A percentile compares a stretch with the other conserved stretches of the same genome.
These are phyloP conservation scores for Parmelia sp. DNA, from an alignment of 495 filamentous ascomycete genomes.

Conservation along the genomic window DNA sequence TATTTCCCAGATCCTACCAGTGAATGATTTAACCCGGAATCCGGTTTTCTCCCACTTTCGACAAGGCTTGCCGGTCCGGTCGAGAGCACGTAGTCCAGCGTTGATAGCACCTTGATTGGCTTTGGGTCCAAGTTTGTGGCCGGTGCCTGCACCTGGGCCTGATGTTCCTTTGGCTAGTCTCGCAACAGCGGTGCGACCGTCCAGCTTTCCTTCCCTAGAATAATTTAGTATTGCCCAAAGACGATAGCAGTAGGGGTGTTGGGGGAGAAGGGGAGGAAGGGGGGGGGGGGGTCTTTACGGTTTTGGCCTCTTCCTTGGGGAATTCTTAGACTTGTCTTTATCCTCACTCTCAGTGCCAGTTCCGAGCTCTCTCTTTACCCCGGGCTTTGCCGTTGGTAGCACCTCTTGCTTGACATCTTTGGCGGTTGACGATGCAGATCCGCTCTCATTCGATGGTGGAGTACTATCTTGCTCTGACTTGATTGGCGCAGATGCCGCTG, in stretches of 20 bases:
- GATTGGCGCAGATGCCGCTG: constrained; percentile 43
- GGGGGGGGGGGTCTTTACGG: constrained; percentile 59
- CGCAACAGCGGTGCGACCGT: constrained; percentile 32
- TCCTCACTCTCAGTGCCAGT: constrained; percentile 51
- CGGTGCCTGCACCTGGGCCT: constrained; percentile 29
- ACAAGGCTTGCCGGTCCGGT: constrained; percentile 82
- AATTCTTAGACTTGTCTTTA: constrained; percentile 76
- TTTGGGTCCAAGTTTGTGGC: constrained; percentile 88
- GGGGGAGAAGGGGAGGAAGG: constrained; percentile 16
- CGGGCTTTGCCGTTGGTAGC: constrained; percentile 49
- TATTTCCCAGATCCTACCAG: constrained; percentile 77
- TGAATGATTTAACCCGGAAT: constrained; percentile 86
- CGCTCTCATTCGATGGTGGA: constrained; percentile 48
- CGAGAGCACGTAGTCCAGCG: constrained; percentile 85
- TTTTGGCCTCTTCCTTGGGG: constrained; percentile 89
- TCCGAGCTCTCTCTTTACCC: constrained; percentile 53
- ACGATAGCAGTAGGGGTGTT: constrained; percentile 4
- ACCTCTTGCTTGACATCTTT: constrained; percentile 56
- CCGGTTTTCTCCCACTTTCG: constrained; percentile 82
- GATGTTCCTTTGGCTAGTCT: constrained; percentile 25
- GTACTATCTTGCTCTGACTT: constrained; percentile 44
- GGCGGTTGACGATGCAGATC: constrained; percentile 36
- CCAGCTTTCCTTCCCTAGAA: constrained; percentile 55
- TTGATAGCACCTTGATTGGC: constrained; percentile 98
- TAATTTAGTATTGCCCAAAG: constrained; percentile 26